These are phyloP conservation scores for Colletotrichum liaoningense DNA, from an alignment of 2,329 filamentous ascomycete species.

Conservation along the genomic window DNA sequence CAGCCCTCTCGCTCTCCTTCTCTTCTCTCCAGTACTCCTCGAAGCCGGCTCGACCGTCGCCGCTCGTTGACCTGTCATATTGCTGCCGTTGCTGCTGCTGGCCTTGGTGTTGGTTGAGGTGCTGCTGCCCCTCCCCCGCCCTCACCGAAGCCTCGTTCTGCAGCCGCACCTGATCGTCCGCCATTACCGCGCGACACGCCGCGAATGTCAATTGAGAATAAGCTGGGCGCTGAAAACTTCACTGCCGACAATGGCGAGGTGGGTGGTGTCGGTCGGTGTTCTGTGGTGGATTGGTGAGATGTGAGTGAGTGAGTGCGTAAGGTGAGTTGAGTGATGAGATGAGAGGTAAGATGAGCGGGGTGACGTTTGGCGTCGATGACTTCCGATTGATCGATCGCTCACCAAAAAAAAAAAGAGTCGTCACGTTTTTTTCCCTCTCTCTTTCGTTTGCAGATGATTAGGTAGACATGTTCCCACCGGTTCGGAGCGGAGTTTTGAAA, in stretches of 20 bases:
- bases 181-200: constrained; percentile 9
- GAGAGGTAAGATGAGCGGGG: not conserved
- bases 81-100: constrained; percentile 4
- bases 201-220: not conserved
- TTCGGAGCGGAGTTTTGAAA: not conserved
- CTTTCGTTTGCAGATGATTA: no score
- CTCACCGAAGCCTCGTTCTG: constrained; percentile 2
- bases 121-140: constrained; percentile 10
- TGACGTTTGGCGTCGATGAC: not conserved
- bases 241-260: not conserved
- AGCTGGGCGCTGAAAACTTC: not conserved
- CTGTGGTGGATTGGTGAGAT: not conserved
- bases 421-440: not conserved
- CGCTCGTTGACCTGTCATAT: constrained; percentile 8
- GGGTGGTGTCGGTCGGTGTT: no score
- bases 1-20: constrained; percentile 49
- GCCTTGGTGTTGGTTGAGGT: not conserved
- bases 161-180: constrained; percentile 25
- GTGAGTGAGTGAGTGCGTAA: no score
- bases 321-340: no score
- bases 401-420: not conserved
- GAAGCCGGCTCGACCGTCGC: constrained; percentile 55
- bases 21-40: constrained; percentile 58
- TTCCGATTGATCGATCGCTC: not conserved
- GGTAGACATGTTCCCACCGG: no score